Evolutionary conservation across 345 rosid genomes (phyloP).

Genomic region (Dipteronia sinensis): DNA sequence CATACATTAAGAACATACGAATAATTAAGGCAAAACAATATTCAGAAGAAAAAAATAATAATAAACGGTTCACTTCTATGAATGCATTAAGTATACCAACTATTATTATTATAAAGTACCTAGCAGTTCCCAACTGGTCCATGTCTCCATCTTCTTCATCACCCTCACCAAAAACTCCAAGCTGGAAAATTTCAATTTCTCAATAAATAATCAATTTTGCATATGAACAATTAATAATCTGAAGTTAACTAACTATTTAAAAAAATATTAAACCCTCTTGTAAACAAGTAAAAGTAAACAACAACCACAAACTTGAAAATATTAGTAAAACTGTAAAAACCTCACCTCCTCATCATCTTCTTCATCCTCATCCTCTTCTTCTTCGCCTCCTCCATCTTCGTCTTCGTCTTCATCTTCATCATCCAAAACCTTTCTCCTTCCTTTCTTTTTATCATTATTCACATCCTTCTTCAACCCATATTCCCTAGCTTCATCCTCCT

Average conservation of each 20-base stretch:
- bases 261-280: background rate
- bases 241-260: background rate
- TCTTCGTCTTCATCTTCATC: slow-evolving; percentile 46
- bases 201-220: background rate
- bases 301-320: background rate
- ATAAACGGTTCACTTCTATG: background rate
- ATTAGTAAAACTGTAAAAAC: background rate
- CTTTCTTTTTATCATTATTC: slow-evolving; percentile 26
- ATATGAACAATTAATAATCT: background rate
- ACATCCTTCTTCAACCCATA: slow-evolving; percentile 52
- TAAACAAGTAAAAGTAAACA: too few species aligned
- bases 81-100: background rate
- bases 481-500: slow-evolving; percentile 79
- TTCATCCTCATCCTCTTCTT: slow-evolving; percentile 28
- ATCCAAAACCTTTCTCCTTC: slow-evolving; percentile 25
- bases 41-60: background rate
- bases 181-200: slow-evolving; percentile 35
- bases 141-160: slow-evolving; percentile 44
- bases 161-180: slow-evolving; percentile 42
- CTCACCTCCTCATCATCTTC: slow-evolving; percentile 37
- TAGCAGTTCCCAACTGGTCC: slow-evolving; percentile 40
- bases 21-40: background rate
- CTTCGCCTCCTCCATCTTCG: slow-evolving; percentile 32
- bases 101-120: slow-evolving; percentile 35
- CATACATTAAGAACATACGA: background rate